Conservation (phyloP, 768 basidiomycete species). For the Agrocybe pediades region DNA sequence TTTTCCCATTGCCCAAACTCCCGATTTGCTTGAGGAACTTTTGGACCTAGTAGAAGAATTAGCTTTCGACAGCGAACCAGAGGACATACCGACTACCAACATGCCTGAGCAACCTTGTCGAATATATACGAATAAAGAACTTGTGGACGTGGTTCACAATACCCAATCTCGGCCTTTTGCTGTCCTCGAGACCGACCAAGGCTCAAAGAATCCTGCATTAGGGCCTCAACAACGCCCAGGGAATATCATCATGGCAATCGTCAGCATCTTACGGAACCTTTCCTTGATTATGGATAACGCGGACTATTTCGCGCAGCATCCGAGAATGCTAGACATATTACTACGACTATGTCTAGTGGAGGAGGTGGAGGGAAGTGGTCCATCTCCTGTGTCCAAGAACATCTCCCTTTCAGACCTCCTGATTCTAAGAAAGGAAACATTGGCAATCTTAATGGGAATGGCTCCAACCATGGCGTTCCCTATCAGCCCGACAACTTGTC, state of each 20-base stretch:
- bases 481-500: slow-evolving; percentile 36
- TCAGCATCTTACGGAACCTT: slow-evolving; percentile 87
- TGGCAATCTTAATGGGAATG: slow-evolving; percentile 69
- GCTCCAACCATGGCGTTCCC: slow-evolving; percentile 54
- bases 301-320: slow-evolving; percentile 63
- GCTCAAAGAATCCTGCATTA: slow-evolving; percentile 45
- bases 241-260: slow-evolving; percentile 65
- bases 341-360: slow-evolving; percentile 68
- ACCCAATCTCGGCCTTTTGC: slow-evolving; percentile 63
- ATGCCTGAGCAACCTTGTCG: slow-evolving; percentile 30
- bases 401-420: slow-evolving; percentile 76
- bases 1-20: slow-evolving; percentile 75
- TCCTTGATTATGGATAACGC: slow-evolving; percentile 74
- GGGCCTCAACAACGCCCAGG: slow-evolving; percentile 70
- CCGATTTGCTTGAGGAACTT: slow-evolving; percentile 83
- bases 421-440: slow-evolving; percentile 72
- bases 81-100: slow-evolving; percentile 27
- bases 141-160: slow-evolving; percentile 61
- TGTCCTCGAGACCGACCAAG: slow-evolving; percentile 48
- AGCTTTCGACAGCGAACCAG: slow-evolving; percentile 63
- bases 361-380: slow-evolving; percentile 30
- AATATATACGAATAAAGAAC: slow-evolving; percentile 65
- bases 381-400: slow-evolving; percentile 50
- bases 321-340: slow-evolving; percentile 63
- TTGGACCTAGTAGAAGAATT: slow-evolving; percentile 85